Percentiles rank a stretch among this genome's conserved stretches.
phyloP scores from a whole-genome alignment of 345 rosid genomes.

The Luvunga scandens region DNA sequence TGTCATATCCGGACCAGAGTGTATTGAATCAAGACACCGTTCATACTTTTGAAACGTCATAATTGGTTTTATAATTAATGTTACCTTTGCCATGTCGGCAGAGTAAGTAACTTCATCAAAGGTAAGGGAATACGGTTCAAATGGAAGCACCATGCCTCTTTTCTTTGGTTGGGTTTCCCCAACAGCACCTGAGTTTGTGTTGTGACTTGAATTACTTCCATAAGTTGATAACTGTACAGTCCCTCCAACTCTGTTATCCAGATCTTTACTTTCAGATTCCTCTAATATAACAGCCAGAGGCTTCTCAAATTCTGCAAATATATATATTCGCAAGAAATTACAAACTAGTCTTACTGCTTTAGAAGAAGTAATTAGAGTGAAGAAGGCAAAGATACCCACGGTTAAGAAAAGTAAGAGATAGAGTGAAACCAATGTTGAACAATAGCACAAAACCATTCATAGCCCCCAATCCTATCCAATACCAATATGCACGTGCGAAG shows the following conservation, averaged over 20 bases:
- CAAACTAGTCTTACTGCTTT: not conserved
- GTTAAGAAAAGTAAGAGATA: constrained; percentile 40
- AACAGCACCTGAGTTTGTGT: constrained; percentile 17
- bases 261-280: constrained; percentile 23
- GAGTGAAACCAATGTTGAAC: constrained; percentile 33
- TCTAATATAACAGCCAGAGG: constrained; percentile 36
- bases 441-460: constrained; percentile 29
- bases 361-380: constrained; percentile 12
- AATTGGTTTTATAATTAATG: not conserved
- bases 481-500: constrained; percentile 41
- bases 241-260: constrained; percentile 20
- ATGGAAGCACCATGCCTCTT: constrained; percentile 66
- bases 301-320: constrained; percentile 53
- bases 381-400: constrained; percentile 29
- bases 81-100: constrained; percentile 67
- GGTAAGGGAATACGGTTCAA: constrained; percentile 46
- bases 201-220: constrained; percentile 18
- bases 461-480: constrained; percentile 56
- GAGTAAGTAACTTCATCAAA: constrained; percentile 48
- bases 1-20: not conserved
- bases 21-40: not conserved
- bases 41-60: not conserved
- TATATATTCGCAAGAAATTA: not conserved
- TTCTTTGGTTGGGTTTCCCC: not conserved
- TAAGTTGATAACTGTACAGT: constrained; percentile 24